Percentiles rank a stretch among this genome's conserved stretches.
Conservation (phyloP, 352 stramenopile genomes). For the Phytopythium kandeliae region DNA sequence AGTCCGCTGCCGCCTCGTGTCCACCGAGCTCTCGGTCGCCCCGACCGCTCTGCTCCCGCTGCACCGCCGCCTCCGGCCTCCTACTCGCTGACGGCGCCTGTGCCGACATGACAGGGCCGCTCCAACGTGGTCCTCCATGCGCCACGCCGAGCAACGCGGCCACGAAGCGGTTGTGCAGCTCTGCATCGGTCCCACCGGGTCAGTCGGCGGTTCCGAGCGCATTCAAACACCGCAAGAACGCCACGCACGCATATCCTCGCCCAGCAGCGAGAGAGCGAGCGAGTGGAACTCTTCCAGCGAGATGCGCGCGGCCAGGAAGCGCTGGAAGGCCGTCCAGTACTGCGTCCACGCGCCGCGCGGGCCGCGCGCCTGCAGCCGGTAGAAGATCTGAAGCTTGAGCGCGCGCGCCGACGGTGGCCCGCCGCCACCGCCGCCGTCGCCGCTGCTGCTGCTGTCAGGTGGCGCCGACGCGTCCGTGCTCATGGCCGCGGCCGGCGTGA, state of each 20-base stretch:
- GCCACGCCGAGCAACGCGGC: slow-evolving; percentile 40
- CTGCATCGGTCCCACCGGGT: slow-evolving; percentile 6
- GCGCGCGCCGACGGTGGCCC: slow-evolving; percentile 23
- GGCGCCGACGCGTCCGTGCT: neutral
- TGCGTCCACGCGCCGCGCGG: slow-evolving; percentile 40
- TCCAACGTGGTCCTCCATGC: slow-evolving; percentile 13
- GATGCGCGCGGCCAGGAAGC: slow-evolving; percentile 42
- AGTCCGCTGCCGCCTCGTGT: neutral
- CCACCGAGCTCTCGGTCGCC: neutral
- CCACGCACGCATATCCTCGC: slow-evolving; percentile 35
- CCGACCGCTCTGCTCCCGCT: neutral
- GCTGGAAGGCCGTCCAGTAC: slow-evolving; percentile 60
- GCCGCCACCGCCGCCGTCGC: neutral
- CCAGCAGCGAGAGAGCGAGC: slow-evolving; percentile 35
- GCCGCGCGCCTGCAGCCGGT: slow-evolving; percentile 37
- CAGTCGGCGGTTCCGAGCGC: no score
- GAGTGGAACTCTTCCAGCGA: slow-evolving; percentile 56
- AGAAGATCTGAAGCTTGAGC: slow-evolving; percentile 65
- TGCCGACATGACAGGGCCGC: neutral
- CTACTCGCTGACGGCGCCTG: neutral
- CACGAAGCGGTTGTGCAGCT: slow-evolving; percentile 59
- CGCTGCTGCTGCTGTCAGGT: neutral
- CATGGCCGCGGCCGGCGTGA: neutral
- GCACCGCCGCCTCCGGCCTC: neutral
- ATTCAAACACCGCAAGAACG: no score